A percentile compares a stretch with the other conserved stretches of the same genome.
Evolutionary conservation across 768 basidiomycete species (phyloP).

Genomic region (Suillus luteus): DNA sequence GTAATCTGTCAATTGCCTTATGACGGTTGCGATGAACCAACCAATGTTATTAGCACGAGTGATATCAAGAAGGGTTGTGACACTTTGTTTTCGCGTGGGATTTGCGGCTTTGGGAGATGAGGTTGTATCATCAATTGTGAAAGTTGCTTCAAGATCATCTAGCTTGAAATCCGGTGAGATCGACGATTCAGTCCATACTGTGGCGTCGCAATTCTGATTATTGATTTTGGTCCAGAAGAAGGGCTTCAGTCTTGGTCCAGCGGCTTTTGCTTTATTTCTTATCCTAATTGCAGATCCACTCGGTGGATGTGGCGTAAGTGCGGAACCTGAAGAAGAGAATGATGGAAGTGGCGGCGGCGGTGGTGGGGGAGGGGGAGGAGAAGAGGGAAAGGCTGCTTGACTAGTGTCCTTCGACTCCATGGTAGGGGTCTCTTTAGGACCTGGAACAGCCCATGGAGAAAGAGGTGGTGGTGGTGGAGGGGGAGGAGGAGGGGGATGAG

Average conservation of each 20-base stretch:
- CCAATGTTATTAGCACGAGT: slow-evolving; percentile 85
- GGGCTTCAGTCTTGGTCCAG: slow-evolving; percentile 68
- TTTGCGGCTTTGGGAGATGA: slow-evolving; percentile 43
- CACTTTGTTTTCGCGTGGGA: slow-evolving; percentile 55
- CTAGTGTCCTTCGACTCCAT: background rate
- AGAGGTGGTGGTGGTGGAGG: slow-evolving; percentile 27
- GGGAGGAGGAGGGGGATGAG: slow-evolving; percentile 21
- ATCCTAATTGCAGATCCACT: slow-evolving; percentile 33
- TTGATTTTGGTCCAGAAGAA: slow-evolving; percentile 91
- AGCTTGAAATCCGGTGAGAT: slow-evolving; percentile 52
- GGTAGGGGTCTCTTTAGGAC: slow-evolving; percentile 18
- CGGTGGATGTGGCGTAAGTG: slow-evolving; percentile 12
- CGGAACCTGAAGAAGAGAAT: slow-evolving; percentile 12
- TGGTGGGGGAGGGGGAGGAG: slow-evolving; percentile 36
- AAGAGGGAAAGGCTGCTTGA: slow-evolving; percentile 11
- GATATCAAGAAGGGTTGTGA: slow-evolving; percentile 76
- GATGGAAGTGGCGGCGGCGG: slow-evolving; percentile 19
- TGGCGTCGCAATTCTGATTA: slow-evolving; percentile 41
- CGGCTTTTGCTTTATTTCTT: slow-evolving; percentile 33
- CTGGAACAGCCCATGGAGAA: slow-evolving; percentile 16
- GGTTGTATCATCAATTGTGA: slow-evolving; percentile 54
- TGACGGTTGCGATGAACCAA: slow-evolving; percentile 30
- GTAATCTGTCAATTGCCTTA: slow-evolving; percentile 12
- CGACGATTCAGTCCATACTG: slow-evolving; percentile 71
- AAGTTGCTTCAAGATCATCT: slow-evolving; percentile 73